These are phyloP conservation scores for Cyamopsis tetragonoloba DNA, from an alignment of 306 rosid genomes.

Conservation along the genomic window DNA sequence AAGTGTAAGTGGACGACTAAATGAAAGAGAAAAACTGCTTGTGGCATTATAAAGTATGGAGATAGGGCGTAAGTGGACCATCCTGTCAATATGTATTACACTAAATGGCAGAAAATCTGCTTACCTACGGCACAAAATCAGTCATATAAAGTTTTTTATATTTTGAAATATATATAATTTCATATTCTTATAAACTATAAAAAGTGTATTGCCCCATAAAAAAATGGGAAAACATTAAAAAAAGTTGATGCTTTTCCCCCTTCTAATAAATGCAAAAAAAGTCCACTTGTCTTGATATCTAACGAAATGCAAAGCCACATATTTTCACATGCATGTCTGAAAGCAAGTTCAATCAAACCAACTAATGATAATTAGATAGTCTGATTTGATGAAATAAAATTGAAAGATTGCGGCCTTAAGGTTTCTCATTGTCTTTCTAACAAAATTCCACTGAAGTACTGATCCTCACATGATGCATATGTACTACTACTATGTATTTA, in stretches of 20 bases:
- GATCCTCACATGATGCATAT: not conserved
- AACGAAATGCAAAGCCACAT: not conserved
- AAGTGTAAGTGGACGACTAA: not conserved
- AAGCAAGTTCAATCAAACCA: not conserved
- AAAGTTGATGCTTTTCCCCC: not conserved
- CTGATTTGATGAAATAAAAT: slow-evolving; percentile 18
- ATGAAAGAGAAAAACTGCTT: not conserved
- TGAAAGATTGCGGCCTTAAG: not conserved
- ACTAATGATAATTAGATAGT: not conserved
- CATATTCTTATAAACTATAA: not conserved
- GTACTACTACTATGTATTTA: not conserved
- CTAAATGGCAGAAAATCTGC: too few relatives aligned
- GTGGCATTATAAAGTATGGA: too few relatives aligned
- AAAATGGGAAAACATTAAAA: not conserved
- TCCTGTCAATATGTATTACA: too few relatives aligned
- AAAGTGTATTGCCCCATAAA: not conserved
- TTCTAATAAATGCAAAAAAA: slow-evolving; percentile 7
- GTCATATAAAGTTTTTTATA: not conserved
- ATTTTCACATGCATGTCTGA: not conserved
- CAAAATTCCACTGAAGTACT: not conserved
- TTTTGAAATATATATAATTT: not conserved
- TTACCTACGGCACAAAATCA: slow-evolving; percentile 9
- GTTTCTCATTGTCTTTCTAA: slow-evolving; percentile 6
- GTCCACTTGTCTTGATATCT: not conserved
- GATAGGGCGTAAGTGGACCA: too few relatives aligned